Conservation (phyloP, 441 rosid species). For the Melastoma candidum region DNA sequence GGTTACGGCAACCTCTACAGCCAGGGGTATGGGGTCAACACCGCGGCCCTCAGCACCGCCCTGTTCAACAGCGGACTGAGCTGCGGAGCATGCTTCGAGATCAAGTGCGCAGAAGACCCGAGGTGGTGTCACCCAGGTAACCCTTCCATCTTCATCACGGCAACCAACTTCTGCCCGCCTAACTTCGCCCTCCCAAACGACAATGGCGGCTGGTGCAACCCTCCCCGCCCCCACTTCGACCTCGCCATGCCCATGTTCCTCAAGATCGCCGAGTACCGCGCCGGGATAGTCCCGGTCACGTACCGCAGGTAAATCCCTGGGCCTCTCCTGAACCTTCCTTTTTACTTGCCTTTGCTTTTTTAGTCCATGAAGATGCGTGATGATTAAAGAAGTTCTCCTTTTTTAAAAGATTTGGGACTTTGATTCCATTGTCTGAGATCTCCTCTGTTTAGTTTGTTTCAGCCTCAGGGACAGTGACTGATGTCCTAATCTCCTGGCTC, state of each 20-base stretch:
- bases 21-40: slow-evolving; percentile 64
- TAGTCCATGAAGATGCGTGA: too few relatives aligned
- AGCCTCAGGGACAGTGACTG: too few relatives aligned
- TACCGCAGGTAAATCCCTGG: slow-evolving; percentile 34
- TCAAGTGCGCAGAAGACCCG: slow-evolving; percentile 47
- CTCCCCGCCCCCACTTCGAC: too few relatives aligned
- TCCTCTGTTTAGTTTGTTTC: too few relatives aligned
- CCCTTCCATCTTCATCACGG: slow-evolving; percentile 29
- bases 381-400: too few relatives aligned
- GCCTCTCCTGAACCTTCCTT: background rate
- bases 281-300: slow-evolving; percentile 57
- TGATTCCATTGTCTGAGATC: too few relatives aligned
- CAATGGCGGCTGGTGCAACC: too few relatives aligned
- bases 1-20: slow-evolving; percentile 62
- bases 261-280: slow-evolving; percentile 4
- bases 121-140: slow-evolving; percentile 56
- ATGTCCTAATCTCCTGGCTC: too few relatives aligned
- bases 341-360: background rate
- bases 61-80: slow-evolving; percentile 58
- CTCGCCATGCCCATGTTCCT: too few relatives aligned
- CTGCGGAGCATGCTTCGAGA: slow-evolving; percentile 65
- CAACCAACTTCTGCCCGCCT: too few relatives aligned
- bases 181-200: too few relatives aligned
- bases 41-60: slow-evolving; percentile 63
- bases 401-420: background rate